A percentile compares a stretch with the other conserved stretches of the same genome.
Conservation (phyloP, 2,329 filamentous ascomycete species). For the Hortaea werneckii region DNA sequence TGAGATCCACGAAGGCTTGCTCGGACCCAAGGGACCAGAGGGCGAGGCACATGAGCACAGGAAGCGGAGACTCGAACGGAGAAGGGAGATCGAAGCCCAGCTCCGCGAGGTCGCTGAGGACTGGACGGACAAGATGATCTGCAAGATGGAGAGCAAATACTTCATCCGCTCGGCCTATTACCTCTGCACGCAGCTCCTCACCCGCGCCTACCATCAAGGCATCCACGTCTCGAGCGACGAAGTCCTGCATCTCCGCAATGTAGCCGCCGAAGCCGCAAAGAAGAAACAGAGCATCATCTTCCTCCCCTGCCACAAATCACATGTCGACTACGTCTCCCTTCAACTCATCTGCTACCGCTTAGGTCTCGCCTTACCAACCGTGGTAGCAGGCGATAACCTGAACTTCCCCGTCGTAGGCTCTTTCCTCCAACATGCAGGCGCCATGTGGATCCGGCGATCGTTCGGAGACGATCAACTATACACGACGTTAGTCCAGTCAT, state of each 20-base stretch:
- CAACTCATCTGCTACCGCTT: slow-evolving; percentile 93
- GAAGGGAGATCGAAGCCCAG: slow-evolving; percentile 53
- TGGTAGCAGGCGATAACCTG: slow-evolving; percentile 91
- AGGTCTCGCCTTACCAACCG: slow-evolving; percentile 76
- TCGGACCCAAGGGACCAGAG: slow-evolving; percentile 41
- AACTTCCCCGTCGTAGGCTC: slow-evolving; percentile 85
- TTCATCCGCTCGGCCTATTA: slow-evolving; percentile 94
- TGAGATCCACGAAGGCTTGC: slow-evolving; percentile 65
- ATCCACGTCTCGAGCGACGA: slow-evolving; percentile 96
- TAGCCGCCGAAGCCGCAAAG: slow-evolving; percentile 70
- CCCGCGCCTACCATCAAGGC: slow-evolving; percentile 86
- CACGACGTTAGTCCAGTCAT: slow-evolving; percentile 84
- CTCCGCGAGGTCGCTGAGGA: slow-evolving; percentile 73
- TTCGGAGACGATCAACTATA: slow-evolving; percentile 92
- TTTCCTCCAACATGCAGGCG: slow-evolving; percentile 89
- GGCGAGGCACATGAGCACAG: slow-evolving; percentile 50
- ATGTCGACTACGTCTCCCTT: slow-evolving; percentile 91
- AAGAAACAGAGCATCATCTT: slow-evolving; percentile 96
- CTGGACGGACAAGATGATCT: slow-evolving; percentile 92
- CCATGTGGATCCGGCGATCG: slow-evolving; percentile 89
- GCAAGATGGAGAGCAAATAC: slow-evolving; percentile 91
- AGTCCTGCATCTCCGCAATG: slow-evolving; percentile 67
- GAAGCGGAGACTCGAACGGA: slow-evolving; percentile 25
- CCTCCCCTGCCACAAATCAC: slow-evolving; percentile 84
- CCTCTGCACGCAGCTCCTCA: slow-evolving; percentile 73